A percentile compares a stretch with the other conserved stretches of the same genome.
Conservation (phyloP, 805 yeast species). For the Blastobotrys robertii region DNA sequence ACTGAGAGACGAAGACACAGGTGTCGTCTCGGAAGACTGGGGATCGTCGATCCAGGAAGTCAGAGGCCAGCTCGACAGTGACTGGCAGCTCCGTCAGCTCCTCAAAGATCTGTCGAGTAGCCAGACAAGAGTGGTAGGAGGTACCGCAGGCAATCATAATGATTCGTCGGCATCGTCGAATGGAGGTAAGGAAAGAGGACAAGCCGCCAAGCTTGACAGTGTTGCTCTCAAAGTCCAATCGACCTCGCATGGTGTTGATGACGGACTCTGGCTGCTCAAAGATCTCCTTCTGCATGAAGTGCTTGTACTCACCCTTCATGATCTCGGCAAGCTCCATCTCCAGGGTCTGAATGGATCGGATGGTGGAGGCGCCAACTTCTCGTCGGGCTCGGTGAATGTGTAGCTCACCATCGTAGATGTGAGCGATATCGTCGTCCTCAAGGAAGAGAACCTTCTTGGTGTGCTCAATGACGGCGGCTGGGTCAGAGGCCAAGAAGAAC, state of each 20-base stretch:
- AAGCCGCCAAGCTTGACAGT: constrained; percentile 84
- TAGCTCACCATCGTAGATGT: constrained; percentile 93
- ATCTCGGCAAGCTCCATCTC: constrained; percentile 96
- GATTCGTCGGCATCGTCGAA: constrained; percentile 88
- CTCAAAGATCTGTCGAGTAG: constrained; percentile 92
- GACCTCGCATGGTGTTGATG: constrained; percentile 98
- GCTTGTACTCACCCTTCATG: constrained; percentile 94
- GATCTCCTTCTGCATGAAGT: constrained; percentile 98
- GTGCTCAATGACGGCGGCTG: constrained; percentile 92
- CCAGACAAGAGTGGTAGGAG: constrained; percentile 95
- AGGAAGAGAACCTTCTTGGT: constrained; percentile 93
- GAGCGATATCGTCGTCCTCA: constrained; percentile 98
- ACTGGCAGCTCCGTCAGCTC: constrained; percentile 95
- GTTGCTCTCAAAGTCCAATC: constrained; percentile 81
- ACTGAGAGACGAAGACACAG: constrained; percentile 94
- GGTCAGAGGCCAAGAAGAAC: constrained; percentile 93
- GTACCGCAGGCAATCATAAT: constrained; percentile 99
- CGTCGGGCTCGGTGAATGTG: constrained; percentile 95
- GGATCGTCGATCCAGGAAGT: constrained; percentile 84
- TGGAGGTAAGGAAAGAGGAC: constrained; percentile 70
- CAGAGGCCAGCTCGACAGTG: constrained; percentile 85
- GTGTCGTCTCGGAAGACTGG: constrained; percentile 99
- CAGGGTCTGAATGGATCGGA: constrained; percentile 90
- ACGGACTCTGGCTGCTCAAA: constrained; percentile 98
- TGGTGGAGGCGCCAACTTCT: constrained; percentile 74